Evolutionary conservation across 768 basidiomycete genomes (phyloP), one percentile per base, ranked within the genome.

Genomic region (Gymnopilus dilepis): DNA sequence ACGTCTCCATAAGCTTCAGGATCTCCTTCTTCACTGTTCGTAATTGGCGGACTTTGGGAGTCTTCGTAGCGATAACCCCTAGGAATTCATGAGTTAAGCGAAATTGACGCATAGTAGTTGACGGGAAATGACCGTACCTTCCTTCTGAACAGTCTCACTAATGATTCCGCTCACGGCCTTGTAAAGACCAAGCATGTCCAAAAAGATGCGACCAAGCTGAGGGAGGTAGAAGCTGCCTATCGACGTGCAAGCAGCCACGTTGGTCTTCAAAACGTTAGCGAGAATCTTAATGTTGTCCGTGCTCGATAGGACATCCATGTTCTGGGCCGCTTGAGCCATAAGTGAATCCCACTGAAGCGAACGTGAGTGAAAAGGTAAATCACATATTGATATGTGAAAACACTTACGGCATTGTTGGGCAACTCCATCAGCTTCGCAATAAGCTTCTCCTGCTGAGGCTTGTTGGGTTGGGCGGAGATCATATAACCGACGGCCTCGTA

Each of bases 401-500:
- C 40, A 24, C 91, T 48, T 76, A 95, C 95, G 47, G 97, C 97
- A 65, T 91, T 95, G 71, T 99, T 99, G 0, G 97, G 97, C 66
- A 97, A 78, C 62, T 97, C 95, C 97, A 99, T 99, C 57, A 99
- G 75, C 73, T 95, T 97, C 15, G 88, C 82, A 54, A 99, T 97
- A 56, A 99, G 81, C 67, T 94, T 91, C 76, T 99, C 97, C 74
- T 99, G 97, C 68, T 91, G 92, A 11, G 94, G 90, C 74, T 97
- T 97, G 77, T 99, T 98, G 55, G 97, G 96, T 70, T 99, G 97
- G 1, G 97, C 95, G 21, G 95, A 95, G 69, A 99, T 97, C 97
- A 99, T 99, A 81, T 98, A 95, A 4, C 97, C 97, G 50, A 99
- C 92, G 6, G 97, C 97, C 77, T 99, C 97, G 69, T 99, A 99